A percentile compares a stretch with the other conserved stretches of the same genome.
Conservation (phyloP, 2,329 filamentous ascomycete species). For the Aspergillus clavatus region DNA sequence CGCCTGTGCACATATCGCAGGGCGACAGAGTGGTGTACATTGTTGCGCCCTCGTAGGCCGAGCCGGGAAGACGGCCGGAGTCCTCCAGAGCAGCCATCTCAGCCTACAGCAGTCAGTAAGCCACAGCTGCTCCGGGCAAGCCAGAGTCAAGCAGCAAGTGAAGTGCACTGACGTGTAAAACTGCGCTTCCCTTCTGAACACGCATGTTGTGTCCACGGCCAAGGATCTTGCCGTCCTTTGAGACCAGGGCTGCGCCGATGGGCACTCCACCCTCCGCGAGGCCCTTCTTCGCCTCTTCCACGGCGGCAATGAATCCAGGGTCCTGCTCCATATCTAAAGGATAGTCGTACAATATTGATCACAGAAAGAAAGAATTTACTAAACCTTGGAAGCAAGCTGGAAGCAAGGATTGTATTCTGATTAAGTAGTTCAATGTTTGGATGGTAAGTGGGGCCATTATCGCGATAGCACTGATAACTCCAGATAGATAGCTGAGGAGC, state of each 20-base stretch:
- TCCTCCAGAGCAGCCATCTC: slow-evolving; percentile 73
- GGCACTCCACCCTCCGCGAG: slow-evolving; percentile 55
- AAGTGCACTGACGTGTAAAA: slow-evolving; percentile 63
- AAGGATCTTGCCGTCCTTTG: slow-evolving; percentile 63
- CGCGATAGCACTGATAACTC: too few relatives aligned
- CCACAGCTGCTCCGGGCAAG: too few relatives aligned
- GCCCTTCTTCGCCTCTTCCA: slow-evolving; percentile 54
- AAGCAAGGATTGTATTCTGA: too few relatives aligned
- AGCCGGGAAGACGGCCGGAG: slow-evolving; percentile 65
- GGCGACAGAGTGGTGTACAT: slow-evolving; percentile 80
- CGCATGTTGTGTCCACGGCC: slow-evolving; percentile 72
- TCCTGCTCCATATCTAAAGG: slow-evolving; percentile 44
- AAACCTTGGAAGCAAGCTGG: too few relatives aligned
- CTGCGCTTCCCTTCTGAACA: slow-evolving; percentile 66
- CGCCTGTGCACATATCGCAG: slow-evolving; percentile 78
- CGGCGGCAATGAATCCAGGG: slow-evolving; percentile 52
- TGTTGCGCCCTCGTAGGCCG: slow-evolving; percentile 65
- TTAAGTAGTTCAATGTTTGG: too few relatives aligned
- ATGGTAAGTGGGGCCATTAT: too few relatives aligned
- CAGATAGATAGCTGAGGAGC: too few relatives aligned
- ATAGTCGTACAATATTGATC: too few relatives aligned
- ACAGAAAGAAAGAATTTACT: neutral
- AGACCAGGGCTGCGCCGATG: slow-evolving; percentile 59
- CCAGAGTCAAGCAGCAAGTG: too few relatives aligned
- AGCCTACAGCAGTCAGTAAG: too few relatives aligned